These are phyloP conservation scores for Nephelium lappaceum DNA, from an alignment of 345 rosid genomes.

Conservation along the genomic window DNA sequence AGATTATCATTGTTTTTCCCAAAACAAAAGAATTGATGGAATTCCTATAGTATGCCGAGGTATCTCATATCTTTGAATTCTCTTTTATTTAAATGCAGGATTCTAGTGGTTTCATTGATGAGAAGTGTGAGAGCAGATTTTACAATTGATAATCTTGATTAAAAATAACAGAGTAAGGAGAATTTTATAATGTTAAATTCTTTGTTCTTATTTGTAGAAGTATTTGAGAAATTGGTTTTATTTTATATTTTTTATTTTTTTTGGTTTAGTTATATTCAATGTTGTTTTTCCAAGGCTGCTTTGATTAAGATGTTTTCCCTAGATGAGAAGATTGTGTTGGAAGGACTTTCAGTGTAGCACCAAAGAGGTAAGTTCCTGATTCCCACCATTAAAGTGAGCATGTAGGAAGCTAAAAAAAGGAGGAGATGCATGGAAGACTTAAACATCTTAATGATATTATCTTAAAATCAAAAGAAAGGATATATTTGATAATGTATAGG, in stretches of 20 bases:
- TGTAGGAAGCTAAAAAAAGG: slow-evolving; percentile 94
- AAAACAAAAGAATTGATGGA: neutral
- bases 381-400: slow-evolving; percentile 79
- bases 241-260: neutral
- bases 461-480: no score
- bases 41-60: neutral
- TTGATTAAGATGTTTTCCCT: slow-evolving; percentile 90
- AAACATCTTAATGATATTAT: no score
- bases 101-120: slow-evolving; percentile 48
- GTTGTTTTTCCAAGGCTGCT: slow-evolving; percentile 54
- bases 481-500: no score
- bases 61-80: slow-evolving; percentile 11
- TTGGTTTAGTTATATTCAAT: neutral
- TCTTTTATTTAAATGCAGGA: slow-evolving; percentile 50
- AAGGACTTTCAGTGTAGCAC: slow-evolving; percentile 79
- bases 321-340: slow-evolving; percentile 76
- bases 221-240: neutral
- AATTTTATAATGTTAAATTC: slow-evolving; percentile 6
- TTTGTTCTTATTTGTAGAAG: neutral
- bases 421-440: slow-evolving; percentile 89
- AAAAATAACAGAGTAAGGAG: slow-evolving; percentile 81
- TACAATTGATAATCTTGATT: slow-evolving; percentile 81
- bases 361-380: slow-evolving; percentile 84
- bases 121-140: slow-evolving; percentile 69
- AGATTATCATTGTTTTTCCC: no score